Base-by-base conservation (phyloP, 768 basidiomycete species). In the Rhizopogon sp. region DNA sequence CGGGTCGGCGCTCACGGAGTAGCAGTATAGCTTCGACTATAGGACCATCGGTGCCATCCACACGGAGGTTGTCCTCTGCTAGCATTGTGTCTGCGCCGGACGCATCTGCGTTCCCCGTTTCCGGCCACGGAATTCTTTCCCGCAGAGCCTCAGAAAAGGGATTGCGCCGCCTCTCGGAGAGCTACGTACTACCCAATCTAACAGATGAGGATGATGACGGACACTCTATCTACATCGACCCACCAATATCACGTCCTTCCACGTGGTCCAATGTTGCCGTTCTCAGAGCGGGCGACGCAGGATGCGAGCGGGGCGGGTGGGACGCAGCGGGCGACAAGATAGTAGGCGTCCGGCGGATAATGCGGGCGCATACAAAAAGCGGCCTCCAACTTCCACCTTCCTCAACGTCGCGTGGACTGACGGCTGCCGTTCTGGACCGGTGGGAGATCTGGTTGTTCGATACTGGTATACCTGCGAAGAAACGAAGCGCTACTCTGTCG, bases 391-490 rank as follows among this genome's bases (percentile, higher is more conserved):
- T 46, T 45, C 22, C 55, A 6, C 60, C 66, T 35, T 55, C 63
- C 20, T 53, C 60, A 28, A 51, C 50, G 50, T 56, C 22, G 17
- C 56, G 51, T 44, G 87, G 87, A 13, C 69, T 92, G 56, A 82
- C 87, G 17, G 61, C 72, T 29, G 77, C 85, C 10, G 84, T 83
- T 25, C 69, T 93, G 40, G 88, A 91, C 54, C 75, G 90, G 52
- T 93, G 91, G 91, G 90, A 93, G 60, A 60, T 88, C 29, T 93
- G 91, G 91, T 78, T 75, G 39, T 86, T 89, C 61, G 87, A 93
- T 60, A 81, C 82, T 8, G 69, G 74, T 5, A 66, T 73, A 14
- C 71, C 35, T 13, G 35, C 77, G 17, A 68, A 66, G 39, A 52
- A 85, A 50, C 80, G 78, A 50, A 77, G 75, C 43, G 82, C 82